Evolutionary conservation across 139 green algal genomes (phyloP).

Genomic region (Eudorina sp.): DNA sequence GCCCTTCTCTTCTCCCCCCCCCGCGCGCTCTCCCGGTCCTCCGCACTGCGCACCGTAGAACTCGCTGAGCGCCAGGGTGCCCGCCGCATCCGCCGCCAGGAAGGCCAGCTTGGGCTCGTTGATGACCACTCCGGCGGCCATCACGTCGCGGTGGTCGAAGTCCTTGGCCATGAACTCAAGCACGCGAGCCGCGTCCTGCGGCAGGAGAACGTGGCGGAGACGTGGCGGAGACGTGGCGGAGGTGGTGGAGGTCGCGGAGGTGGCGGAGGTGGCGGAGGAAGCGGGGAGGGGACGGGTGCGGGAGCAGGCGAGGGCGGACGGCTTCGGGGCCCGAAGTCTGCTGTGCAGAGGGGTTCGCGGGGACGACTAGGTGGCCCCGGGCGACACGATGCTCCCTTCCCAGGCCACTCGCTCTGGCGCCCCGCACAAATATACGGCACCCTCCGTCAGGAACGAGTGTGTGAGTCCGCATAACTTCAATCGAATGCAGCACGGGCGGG

Average conservation of each 20-base stretch:
- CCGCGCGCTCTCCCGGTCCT: neutral
- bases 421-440: too few relatives aligned
- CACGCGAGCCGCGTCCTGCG: conserved; percentile 3
- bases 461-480: too few relatives aligned
- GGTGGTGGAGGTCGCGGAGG: neutral
- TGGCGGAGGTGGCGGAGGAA: neutral
- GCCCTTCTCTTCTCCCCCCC: neutral
- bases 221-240: neutral
- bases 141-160: conserved; percentile 73
- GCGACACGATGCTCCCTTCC: too few relatives aligned
- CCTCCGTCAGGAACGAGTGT: too few relatives aligned
- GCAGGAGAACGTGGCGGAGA: neutral
- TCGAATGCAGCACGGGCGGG: too few relatives aligned
- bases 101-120: conserved; percentile 70
- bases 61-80: conserved; percentile 50
- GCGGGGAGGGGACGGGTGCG: neutral
- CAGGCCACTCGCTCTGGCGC: too few relatives aligned
- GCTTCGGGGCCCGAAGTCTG: too few relatives aligned
- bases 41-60: conserved; percentile 48
- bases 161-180: conserved; percentile 68
- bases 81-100: conserved; percentile 45
- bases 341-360: too few relatives aligned
- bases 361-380: too few relatives aligned
- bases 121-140: conserved; percentile 82
- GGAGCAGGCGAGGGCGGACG: neutral